phyloP scores from a whole-genome alignment of 768 basidiomycete genomes.

The Auricularia cornea region DNA sequence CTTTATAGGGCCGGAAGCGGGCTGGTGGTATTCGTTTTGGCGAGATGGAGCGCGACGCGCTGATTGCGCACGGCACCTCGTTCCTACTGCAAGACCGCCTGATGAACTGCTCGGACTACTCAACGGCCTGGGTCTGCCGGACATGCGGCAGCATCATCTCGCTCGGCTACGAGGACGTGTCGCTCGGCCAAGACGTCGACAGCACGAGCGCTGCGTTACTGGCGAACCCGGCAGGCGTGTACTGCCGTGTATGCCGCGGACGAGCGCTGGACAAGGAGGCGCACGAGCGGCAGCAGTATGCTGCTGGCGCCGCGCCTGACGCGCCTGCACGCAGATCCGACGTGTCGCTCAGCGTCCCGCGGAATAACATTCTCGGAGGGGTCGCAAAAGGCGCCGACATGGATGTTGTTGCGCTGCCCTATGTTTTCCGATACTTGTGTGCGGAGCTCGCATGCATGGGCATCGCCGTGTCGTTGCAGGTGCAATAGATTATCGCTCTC shows the following conservation, averaged over 20 bases:
- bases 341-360: conserved; percentile 56
- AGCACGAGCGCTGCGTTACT: conserved; percentile 44
- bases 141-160: conserved; percentile 94
- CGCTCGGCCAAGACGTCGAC: conserved; percentile 53
- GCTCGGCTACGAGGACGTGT: conserved; percentile 87
- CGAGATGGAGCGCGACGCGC: conserved; percentile 99
- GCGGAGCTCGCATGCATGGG: conserved; percentile 99
- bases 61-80: conserved; percentile 97
- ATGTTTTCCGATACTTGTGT: conserved; percentile 89
- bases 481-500: conserved; percentile 34
- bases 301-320: conserved; percentile 30
- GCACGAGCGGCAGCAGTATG: conserved; percentile 48
- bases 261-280: conserved; percentile 57
- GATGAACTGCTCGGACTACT: conserved; percentile 99
- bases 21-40: conserved; percentile 99
- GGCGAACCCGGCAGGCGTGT: conserved; percentile 75
- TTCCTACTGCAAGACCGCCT: conserved; percentile 96
- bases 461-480: conserved; percentile 79
- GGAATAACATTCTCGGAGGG: conserved; percentile 54
- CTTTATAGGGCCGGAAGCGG: conserved; percentile 82
- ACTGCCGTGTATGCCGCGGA: conserved; percentile 88
- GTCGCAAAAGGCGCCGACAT: conserved; percentile 67
- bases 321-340: conserved; percentile 32
- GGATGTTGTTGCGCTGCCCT: conserved; percentile 93
- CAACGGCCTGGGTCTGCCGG: conserved; percentile 97